These are phyloP conservation scores for Yamadazyma friedrichii DNA, from an alignment of 1,139 yeast species.

Conservation along the genomic window DNA sequence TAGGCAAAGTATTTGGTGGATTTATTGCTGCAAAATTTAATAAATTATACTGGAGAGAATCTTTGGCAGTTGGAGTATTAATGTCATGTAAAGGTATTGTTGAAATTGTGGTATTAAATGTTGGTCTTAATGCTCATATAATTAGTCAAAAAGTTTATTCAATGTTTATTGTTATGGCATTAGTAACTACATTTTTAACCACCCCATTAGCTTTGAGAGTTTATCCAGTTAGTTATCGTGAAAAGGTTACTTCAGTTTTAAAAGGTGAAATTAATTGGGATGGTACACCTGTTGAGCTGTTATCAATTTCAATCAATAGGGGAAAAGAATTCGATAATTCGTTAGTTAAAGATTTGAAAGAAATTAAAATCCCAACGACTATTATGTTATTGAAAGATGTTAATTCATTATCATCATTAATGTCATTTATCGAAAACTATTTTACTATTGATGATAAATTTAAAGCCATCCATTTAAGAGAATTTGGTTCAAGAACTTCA, in stretches of 20 bases:
- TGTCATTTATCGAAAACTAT: constrained; percentile 27
- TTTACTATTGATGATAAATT: constrained; percentile 30
- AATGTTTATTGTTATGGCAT: constrained; percentile 81
- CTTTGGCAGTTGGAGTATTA: constrained; percentile 72
- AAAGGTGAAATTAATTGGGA: constrained; percentile 44
- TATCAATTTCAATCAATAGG: constrained; percentile 9
- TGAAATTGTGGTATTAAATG: constrained; percentile 72
- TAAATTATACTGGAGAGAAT: constrained; percentile 69
- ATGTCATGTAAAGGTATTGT: constrained; percentile 90
- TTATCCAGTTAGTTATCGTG: constrained; percentile 63
- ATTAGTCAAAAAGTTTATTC: constrained; percentile 64
- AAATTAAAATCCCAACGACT: constrained; percentile 24
- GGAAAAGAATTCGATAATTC: constrained; percentile 14
- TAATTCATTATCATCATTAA: constrained; percentile 32
- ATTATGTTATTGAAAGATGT: constrained; percentile 30
- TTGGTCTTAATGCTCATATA: constrained; percentile 70
- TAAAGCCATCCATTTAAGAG: constrained; percentile 56
- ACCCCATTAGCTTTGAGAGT: constrained; percentile 64
- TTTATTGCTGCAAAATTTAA: constrained; percentile 58
- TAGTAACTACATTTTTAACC: constrained; percentile 69
- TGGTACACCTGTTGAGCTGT: constrained; percentile 21
- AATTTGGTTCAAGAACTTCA: constrained; percentile 64
- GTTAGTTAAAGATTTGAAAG: constrained; percentile 18
- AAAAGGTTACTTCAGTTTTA: constrained; percentile 40
- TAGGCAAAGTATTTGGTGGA: constrained; percentile 68